Conservation (phyloP, 257 asterid genomes). For the Solanum medicagineum region DNA sequence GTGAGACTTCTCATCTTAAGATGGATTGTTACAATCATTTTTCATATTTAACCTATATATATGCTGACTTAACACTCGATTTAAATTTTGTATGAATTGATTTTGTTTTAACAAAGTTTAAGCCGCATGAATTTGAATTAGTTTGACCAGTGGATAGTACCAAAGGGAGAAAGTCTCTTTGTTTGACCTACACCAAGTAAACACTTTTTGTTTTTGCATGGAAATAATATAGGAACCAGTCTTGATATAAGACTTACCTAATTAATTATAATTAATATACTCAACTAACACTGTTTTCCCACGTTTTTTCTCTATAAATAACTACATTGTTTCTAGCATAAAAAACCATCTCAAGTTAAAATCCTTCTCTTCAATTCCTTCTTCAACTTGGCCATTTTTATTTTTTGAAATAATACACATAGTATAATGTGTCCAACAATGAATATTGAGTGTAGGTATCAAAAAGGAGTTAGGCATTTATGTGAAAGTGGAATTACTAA, state of each 20-base stretch:
- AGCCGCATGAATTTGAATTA: neutral
- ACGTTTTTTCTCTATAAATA: neutral
- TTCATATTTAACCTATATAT: no score
- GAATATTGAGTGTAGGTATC: neutral
- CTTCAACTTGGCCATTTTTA: neutral
- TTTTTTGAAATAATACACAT: neutral
- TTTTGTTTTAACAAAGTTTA: neutral
- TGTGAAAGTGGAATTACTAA: conserved; percentile 1
- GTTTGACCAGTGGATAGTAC: neutral
- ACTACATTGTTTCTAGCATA: neutral
- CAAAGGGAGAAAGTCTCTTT: neutral
- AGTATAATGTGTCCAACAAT: neutral
- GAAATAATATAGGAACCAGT: neutral
- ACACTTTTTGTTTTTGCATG: neutral
- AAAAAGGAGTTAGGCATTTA: conserved; percentile 21
- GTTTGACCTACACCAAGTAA: neutral
- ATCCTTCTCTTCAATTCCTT: neutral
- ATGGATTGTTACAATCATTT: no score
- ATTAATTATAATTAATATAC: neutral
- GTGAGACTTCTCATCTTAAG: no score
- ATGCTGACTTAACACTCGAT: neutral
- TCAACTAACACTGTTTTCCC: neutral
- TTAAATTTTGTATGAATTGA: neutral
- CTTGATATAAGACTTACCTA: neutral
- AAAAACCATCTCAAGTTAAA: neutral